Percentiles rank a stretch among this genome's conserved stretches.
phyloP scores from a whole-genome alignment of 148 eudicot species.

The Polygonum maritimum region DNA sequence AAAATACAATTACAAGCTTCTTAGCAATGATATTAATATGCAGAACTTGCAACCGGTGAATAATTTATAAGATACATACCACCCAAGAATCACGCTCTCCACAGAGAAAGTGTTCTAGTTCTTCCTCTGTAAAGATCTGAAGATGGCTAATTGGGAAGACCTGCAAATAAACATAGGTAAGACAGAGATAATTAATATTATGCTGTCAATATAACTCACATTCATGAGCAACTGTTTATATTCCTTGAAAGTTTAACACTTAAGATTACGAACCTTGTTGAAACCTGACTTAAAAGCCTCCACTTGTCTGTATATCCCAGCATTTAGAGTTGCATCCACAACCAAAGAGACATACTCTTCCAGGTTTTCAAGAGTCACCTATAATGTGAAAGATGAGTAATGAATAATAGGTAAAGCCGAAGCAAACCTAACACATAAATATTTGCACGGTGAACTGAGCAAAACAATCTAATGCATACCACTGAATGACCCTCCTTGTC shows the following conservation, averaged over 20 bases:
- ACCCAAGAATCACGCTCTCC: slow-evolving; percentile 80
- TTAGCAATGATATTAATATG: background rate
- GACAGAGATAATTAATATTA: background rate
- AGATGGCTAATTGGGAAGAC: slow-evolving; percentile 70
- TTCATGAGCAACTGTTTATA: background rate
- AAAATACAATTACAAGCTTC: slow-evolving; percentile 12
- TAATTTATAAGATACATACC: slow-evolving; percentile 33
- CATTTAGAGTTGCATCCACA: slow-evolving; percentile 75
- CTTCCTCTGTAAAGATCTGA: slow-evolving; percentile 71
- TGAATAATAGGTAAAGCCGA: background rate
- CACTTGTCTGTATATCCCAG: slow-evolving; percentile 76
- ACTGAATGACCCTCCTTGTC: slow-evolving; percentile 35
- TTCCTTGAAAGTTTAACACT: background rate
- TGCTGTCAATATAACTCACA: background rate
- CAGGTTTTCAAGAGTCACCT: slow-evolving; percentile 67
- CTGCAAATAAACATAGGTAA: slow-evolving; percentile 26
- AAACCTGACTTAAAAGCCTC: slow-evolving; percentile 90
- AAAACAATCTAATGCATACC: slow-evolving; percentile 35
- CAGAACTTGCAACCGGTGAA: background rate
- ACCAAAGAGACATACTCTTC: slow-evolving; percentile 58
- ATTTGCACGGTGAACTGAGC: background rate
- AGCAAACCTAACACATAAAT: background rate
- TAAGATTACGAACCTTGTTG: slow-evolving; percentile 51
- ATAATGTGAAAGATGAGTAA: slow-evolving; percentile 6
- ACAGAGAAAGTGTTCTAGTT: slow-evolving; percentile 72